phyloP scores from a whole-genome alignment of 257 asterid genomes.

The Przewalskia tangutica region DNA sequence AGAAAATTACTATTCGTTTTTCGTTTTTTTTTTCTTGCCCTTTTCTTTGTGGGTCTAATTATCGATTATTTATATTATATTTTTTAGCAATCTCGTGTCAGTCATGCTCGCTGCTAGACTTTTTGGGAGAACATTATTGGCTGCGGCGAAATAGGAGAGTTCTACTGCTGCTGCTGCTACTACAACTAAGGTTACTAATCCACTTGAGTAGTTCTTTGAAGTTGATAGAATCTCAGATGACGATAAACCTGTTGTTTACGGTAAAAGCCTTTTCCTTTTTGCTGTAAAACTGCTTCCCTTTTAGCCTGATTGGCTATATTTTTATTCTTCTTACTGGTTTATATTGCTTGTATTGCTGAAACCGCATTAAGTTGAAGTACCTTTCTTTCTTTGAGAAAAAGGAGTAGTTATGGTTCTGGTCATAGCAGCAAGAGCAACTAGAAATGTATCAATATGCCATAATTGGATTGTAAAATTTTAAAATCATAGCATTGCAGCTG shows the following conservation, averaged over 20 bases:
- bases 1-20: neutral
- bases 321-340: too few species aligned
- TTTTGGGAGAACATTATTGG: constrained; percentile 57
- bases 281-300: neutral
- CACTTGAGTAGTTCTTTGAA: constrained; percentile 71
- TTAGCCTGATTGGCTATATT: neutral
- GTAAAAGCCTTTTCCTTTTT: constrained; percentile 13
- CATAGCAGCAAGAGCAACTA: too few species aligned
- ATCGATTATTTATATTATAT: too few species aligned
- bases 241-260: constrained; percentile 59
- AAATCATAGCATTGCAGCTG: neutral
- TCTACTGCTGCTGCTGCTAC: constrained; percentile 41
- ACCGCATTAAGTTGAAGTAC: neutral
- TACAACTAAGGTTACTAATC: constrained; percentile 26
- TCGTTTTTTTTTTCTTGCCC: too few species aligned
- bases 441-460: neutral
- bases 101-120: constrained; percentile 38
- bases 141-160: constrained; percentile 56
- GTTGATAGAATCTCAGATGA: constrained; percentile 43
- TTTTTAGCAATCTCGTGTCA: neutral
- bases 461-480: neutral
- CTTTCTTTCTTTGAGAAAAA: neutral
- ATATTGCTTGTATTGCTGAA: neutral
- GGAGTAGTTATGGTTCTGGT: neutral
- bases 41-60: neutral